Evolutionary conservation across 495 filamentous ascomycete genomes (phyloP).

Genomic region (Amphirosellinia nigrospora): DNA sequence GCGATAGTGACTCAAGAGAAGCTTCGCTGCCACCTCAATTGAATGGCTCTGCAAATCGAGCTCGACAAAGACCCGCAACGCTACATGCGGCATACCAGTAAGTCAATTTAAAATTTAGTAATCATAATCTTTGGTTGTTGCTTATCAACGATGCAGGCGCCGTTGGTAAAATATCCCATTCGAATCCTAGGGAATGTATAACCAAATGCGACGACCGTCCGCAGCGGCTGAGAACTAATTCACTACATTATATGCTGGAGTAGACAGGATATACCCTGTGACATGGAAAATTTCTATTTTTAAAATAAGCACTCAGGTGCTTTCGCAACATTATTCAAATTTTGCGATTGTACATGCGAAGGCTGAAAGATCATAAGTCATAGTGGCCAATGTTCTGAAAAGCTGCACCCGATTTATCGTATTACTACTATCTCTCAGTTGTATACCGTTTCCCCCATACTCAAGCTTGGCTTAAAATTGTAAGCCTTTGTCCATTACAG

Average conservation of each 20-base stretch:
- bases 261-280: neutral
- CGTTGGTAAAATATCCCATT: slow-evolving; percentile 33
- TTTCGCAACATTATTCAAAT: neutral
- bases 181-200: neutral
- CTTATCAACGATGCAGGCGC: slow-evolving; percentile 33
- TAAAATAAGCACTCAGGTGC: neutral
- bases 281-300: neutral
- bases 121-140: neutral
- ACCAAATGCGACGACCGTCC: neutral
- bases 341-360: neutral
- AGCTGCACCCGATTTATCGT: neutral
- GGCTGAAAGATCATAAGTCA: neutral
- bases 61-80: slow-evolving; percentile 44
- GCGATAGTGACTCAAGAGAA: slow-evolving; percentile 26
- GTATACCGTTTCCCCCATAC: neutral
- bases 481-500: neutral
- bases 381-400: neutral
- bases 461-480: slow-evolving; percentile 1
- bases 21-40: slow-evolving; percentile 31
- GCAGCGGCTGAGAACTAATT: neutral
- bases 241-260: neutral
- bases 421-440: neutral
- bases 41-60: slow-evolving; percentile 29
- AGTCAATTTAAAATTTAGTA: slow-evolving; percentile 18
- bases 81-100: slow-evolving; percentile 51